Evolutionary conservation across 345 rosid genomes (phyloP), one percentile per base, ranked within the genome.

Genomic region (Lepidium didymum): DNA sequence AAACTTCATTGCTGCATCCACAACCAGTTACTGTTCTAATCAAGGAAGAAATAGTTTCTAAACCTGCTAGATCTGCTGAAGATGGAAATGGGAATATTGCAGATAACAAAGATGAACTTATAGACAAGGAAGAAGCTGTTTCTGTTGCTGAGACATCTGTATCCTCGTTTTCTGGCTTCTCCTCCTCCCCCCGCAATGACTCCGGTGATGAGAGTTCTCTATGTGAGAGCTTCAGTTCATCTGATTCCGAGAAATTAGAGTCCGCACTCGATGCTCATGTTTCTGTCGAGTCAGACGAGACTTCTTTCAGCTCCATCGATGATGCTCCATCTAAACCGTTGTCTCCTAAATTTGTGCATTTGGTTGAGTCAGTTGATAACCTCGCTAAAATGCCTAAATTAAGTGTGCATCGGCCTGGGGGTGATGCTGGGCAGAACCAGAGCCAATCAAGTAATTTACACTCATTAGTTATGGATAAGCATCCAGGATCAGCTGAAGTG

Each of bases 101-200:
- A 54, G 72, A 68, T 51, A 43, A 56, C 58, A 77, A 82, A 76
- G 85, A 68, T 70, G 83, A 80, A 27, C 76, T 52, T 61, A 66
- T 78, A 34, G 86, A 85, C 69, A 63, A 72, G 54, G 84, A 81
- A 55, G 83, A 76, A 67, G 40, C 68, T 60, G 79, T 45, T 70
- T 79, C 81, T 77, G 60, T 69, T 62, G 79, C 82, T 54, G 89
- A 81, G 61, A 83, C 90, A 34, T 75, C 84, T 27, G 81, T 83
- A 70, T 57, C 86, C 56, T 75, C 84, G 43, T 89, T 87, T 72
- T 87, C 99, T 75, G 93, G 96, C 63, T 89, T 87, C 75, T 84
- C 94, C 40, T 53, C 84, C 76, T 77, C 94, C 37, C 71, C 80
- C 13, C 46, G 79, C 44, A 70, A 79, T 67, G 89, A 83, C 58